Base-by-base conservation (phyloP, 257 asterid species). In the Pogostemon cablin region DNA sequence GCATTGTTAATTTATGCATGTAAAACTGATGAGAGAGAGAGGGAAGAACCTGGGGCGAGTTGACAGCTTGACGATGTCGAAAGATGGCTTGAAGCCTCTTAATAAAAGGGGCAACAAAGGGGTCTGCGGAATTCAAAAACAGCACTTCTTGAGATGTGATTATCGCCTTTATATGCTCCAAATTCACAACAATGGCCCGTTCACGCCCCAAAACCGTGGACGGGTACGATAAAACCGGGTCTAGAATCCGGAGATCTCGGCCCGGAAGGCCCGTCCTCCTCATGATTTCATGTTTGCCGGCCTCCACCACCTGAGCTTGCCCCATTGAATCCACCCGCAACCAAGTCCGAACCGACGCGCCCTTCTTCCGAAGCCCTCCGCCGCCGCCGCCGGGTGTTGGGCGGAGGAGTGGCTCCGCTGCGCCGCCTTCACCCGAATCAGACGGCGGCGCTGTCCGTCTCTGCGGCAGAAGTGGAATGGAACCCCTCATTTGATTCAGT, bases 201-300 rank as follows among this genome's bases (percentile, higher is more conserved):
- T 89, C 95, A 44, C 97, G 95, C 11, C 97, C 96, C 79, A 91
- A 58, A 5, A 89, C 83, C 3, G 88, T 86, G 8, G 96, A 87
- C 0, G 93, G 96, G 50, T 89, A 91, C 2, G 96, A 89, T 53
- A 91, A 74, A 1, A 85, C 76, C 0, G 96, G 95, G 74, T 91
- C 97, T 3, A 91, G 80, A 41, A 91, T 91, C 2, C 97, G 88
- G 34, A 91, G 91, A 80, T 91, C 97, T 32, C 97, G 95, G 57
- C 90, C 96, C 25, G 97, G 96, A 4, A 91, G 87, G 0, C 97
- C 97, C 5, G 97, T 88, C 38, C 91, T 78, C 61, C 87, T 75
- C 95, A 91, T 89, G 79, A 91, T 91, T 15, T 87, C 88, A 35
- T 91, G 91, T 65, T 91, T 91, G 0, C 93, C 97, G 12, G 78